Conservation (phyloP, 441 rosid species). For the Biscutella laevigata region DNA sequence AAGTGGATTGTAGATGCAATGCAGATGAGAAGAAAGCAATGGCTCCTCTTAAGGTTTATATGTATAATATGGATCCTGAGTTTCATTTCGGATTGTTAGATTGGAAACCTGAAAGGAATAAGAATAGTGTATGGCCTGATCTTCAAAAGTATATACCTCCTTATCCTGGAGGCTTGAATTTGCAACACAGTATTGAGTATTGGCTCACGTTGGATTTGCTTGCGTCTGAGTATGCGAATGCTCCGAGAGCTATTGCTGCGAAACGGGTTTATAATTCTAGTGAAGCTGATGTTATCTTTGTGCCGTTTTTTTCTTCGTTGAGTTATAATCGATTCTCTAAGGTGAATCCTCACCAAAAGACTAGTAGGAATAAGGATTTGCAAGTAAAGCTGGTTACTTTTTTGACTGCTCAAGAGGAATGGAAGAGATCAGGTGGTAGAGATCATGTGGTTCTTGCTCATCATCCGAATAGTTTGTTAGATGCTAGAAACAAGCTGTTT, state of each 20-base stretch:
- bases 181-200: conserved; percentile 88
- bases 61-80: conserved; percentile 81
- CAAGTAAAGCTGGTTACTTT: conserved; percentile 56
- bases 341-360: conserved; percentile 52
- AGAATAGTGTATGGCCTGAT: conserved; percentile 69
- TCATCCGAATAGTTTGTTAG: conserved; percentile 84
- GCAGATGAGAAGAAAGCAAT: conserved; percentile 5
- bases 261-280: conserved; percentile 60
- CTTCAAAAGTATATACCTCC: conserved; percentile 40
- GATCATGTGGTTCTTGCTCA: conserved; percentile 81
- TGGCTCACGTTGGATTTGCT: conserved; percentile 89
- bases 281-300: conserved; percentile 75
- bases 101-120: conserved; percentile 45
- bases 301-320: conserved; percentile 80
- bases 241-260: conserved; percentile 37
- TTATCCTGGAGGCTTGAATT: conserved; percentile 79
- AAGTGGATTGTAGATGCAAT: conserved; percentile 22
- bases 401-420: conserved; percentile 52
- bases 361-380: conserved; percentile 48
- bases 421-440: conserved; percentile 70
- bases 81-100: conserved; percentile 77
- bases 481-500: conserved; percentile 67
- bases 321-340: conserved; percentile 68
- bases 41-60: conserved; percentile 57
- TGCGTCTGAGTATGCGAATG: conserved; percentile 43